Evolutionary conservation across 352 stramenopile species (phyloP).

Genomic region (Phytophthora multivora): DNA sequence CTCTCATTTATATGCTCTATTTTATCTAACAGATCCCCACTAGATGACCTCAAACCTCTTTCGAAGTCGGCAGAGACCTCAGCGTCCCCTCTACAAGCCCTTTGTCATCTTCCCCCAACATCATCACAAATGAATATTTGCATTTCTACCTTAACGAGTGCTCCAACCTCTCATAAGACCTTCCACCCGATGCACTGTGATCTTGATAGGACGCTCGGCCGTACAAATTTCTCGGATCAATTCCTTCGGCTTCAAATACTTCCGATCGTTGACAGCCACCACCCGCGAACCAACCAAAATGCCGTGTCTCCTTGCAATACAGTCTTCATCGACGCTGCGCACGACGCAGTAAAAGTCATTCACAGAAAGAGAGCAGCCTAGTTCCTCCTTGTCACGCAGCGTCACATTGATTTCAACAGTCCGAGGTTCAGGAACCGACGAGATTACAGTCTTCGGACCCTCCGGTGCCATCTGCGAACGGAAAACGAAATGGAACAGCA

Average conservation of each 20-base stretch:
- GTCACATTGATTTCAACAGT: conserved; percentile 61
- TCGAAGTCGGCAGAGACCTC: conserved; percentile 5
- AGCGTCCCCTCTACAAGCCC: conserved; percentile 1
- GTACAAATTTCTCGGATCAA: conserved; percentile 57
- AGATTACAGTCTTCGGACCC: conserved; percentile 40
- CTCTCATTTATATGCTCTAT: conserved; percentile 36
- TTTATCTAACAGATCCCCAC: conserved; percentile 27
- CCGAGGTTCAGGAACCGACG: conserved; percentile 63
- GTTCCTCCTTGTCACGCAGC: conserved; percentile 58
- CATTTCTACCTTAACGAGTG: conserved; percentile 6
- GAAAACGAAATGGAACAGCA: conserved; percentile 73
- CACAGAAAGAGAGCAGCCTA: conserved; percentile 62
- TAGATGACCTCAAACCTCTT: conserved; percentile 32
- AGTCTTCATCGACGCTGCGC: conserved; percentile 56
- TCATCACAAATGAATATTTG: background rate
- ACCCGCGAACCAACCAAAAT: conserved; percentile 74
- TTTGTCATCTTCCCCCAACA: conserved; percentile 2
- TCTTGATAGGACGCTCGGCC: conserved; percentile 56
- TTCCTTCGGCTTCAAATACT: conserved; percentile 52
- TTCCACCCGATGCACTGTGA: conserved; percentile 81
- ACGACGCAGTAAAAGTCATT: conserved; percentile 68
- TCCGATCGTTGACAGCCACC: conserved; percentile 67
- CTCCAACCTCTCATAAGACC: conserved; percentile 76
- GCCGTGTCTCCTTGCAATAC: conserved; percentile 54
- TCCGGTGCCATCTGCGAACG: conserved; percentile 34